Evolutionary conservation across 257 asterid genomes (phyloP).

Genomic region (Salvia splendens): DNA sequence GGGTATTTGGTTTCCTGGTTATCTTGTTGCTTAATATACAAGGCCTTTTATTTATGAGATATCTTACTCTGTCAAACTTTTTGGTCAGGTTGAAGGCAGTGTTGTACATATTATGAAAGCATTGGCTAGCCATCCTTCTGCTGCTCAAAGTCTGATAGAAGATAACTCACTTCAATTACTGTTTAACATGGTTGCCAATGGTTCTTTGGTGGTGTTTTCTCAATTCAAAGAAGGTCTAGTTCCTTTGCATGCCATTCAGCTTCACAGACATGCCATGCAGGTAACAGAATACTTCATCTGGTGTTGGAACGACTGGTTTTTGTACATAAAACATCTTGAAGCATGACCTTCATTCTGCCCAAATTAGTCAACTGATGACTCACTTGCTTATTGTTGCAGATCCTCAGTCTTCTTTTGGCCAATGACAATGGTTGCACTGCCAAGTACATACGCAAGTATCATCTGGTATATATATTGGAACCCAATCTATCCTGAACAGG

Average conservation of each 20-base stretch:
- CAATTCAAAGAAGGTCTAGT: conserved; percentile 76
- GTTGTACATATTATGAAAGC: conserved; percentile 98
- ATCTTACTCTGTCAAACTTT: conserved; percentile 18
- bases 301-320: conserved; percentile 28
- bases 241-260: conserved; percentile 93
- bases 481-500: conserved; percentile 8
- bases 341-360: too few species aligned
- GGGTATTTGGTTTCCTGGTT: conserved; percentile 17
- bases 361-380: conserved; percentile 31
- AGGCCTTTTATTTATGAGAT: conserved; percentile 14
- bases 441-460: conserved; percentile 85
- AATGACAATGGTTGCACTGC: conserved; percentile 94
- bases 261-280: conserved; percentile 99
- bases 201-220: conserved; percentile 73
- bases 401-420: conserved; percentile 89
- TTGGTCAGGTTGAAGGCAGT: conserved; percentile 83
- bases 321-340: conserved; percentile 2
- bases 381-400: conserved; percentile 53
- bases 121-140: conserved; percentile 79
- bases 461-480: conserved; percentile 58
- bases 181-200: conserved; percentile 96
- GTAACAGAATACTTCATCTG: conserved; percentile 39
- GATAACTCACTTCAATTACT: conserved; percentile 86
- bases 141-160: conserved; percentile 94
- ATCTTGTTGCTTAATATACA: conserved; percentile 8